Conservation (phyloP, 2,329 filamentous ascomycete genomes). For the Lasiodiplodia citricola region DNA sequence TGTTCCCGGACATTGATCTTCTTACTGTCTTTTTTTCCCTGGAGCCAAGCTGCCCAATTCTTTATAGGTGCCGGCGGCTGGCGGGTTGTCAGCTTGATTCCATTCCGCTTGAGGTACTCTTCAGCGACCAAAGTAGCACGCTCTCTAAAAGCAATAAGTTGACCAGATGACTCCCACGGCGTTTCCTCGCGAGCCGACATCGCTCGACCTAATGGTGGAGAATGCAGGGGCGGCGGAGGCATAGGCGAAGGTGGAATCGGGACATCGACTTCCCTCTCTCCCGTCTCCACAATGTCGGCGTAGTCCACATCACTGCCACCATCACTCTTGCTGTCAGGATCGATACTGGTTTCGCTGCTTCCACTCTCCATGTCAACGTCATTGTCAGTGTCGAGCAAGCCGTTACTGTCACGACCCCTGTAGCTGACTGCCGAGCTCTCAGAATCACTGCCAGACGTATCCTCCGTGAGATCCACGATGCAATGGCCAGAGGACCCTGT, state of each 20-base stretch:
- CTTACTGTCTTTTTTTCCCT: background rate
- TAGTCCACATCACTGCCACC: background rate
- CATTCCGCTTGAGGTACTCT: background rate
- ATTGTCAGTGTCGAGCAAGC: background rate
- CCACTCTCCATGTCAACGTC: background rate
- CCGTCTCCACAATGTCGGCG: background rate
- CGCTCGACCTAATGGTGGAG: background rate
- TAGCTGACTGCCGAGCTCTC: background rate
- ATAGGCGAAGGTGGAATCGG: background rate
- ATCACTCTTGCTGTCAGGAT: background rate
- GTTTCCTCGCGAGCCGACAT: background rate
- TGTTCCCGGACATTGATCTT: slow-evolving; percentile 4
- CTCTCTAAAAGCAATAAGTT: background rate
- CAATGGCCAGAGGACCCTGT: background rate
- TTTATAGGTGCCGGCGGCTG: background rate
- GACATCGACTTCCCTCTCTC: background rate
- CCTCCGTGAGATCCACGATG: background rate
- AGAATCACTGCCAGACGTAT: background rate
- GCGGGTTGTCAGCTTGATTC: background rate
- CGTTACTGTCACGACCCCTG: background rate
- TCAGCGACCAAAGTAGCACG: background rate
- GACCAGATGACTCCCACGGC: background rate
- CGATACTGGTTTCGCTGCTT: background rate
- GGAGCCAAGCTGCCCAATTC: background rate
- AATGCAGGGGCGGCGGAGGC: background rate